These are phyloP conservation scores for Thraustotheca clavata DNA, from an alignment of 352 stramenopile genomes.

Conservation along the genomic window DNA sequence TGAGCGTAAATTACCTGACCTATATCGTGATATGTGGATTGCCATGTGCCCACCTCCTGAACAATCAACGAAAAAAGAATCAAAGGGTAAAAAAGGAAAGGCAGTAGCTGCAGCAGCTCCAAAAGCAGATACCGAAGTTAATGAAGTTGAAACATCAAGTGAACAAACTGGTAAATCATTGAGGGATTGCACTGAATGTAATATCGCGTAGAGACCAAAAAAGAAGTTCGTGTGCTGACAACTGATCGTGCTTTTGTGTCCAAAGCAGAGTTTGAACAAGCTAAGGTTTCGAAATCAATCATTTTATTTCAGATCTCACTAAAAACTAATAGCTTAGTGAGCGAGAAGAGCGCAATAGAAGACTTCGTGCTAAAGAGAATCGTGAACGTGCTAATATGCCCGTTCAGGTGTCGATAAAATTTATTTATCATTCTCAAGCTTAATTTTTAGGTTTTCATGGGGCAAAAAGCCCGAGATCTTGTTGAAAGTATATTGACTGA, in stretches of 20 bases:
- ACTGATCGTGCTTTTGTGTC: conserved; percentile 71
- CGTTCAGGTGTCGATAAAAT: conserved; percentile 28
- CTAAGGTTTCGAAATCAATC: conserved; percentile 46
- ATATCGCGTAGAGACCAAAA: not conserved
- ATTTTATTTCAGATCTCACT: too few relatives aligned
- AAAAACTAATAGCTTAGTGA: conserved; percentile 13
- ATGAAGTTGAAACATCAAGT: not conserved
- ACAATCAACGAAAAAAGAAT: conserved; percentile 20
- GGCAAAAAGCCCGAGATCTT: conserved; percentile 62
- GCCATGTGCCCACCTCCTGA: not conserved
- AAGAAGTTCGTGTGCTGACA: conserved; percentile 37
- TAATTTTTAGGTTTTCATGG: conserved; percentile 82
- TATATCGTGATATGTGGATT: conserved; percentile 92
- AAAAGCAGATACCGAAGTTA: conserved; percentile 25
- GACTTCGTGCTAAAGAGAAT: conserved; percentile 82
- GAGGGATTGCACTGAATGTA: not conserved
- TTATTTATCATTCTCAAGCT: not conserved
- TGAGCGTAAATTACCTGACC: conserved; percentile 95
- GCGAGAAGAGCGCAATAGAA: conserved; percentile 55
- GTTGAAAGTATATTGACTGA: conserved; percentile 80
- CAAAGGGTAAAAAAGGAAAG: conserved; percentile 5
- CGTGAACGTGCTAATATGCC: conserved; percentile 85
- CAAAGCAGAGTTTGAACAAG: conserved; percentile 54
- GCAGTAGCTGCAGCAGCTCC: conserved; percentile 1
- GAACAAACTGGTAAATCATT: too few relatives aligned